Percentiles rank a stretch among this genome's conserved stretches.
Evolutionary conservation across 164 flowering plant species (phyloP).

Genomic region (Tetrastigma voinierianum): DNA sequence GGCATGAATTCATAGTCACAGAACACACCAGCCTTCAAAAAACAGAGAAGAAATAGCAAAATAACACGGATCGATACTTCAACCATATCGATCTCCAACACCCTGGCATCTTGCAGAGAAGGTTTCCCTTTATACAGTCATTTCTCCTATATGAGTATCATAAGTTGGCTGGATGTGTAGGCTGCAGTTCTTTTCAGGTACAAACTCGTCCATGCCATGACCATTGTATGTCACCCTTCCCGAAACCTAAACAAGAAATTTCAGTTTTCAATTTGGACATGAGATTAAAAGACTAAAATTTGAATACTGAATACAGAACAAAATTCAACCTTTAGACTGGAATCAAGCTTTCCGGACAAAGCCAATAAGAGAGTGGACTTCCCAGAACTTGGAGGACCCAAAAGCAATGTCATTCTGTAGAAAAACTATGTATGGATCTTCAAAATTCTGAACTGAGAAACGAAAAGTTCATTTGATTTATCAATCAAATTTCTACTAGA

Average conservation of each 20-base stretch:
- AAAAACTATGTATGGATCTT: not conserved
- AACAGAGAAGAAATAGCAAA: not conserved
- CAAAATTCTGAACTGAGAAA: too few species aligned
- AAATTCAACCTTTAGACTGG: slow-evolving; percentile 36
- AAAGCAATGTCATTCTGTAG: slow-evolving; percentile 37
- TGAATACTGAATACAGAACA: not conserved
- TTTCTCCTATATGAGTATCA: slow-evolving; percentile 55
- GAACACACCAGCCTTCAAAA: too few species aligned
- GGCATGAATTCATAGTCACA: too few species aligned
- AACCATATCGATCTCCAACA: slow-evolving; percentile 52
- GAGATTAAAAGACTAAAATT: not conserved
- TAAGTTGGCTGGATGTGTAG: slow-evolving; percentile 59
- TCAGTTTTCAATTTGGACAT: not conserved
- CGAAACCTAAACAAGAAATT: slow-evolving; percentile 20
- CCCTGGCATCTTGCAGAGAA: slow-evolving; percentile 64
- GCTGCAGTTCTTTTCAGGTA: slow-evolving; percentile 64
- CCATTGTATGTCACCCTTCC: slow-evolving; percentile 64
- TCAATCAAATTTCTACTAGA: too few species aligned
- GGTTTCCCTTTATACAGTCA: slow-evolving; percentile 69
- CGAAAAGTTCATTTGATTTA: too few species aligned
- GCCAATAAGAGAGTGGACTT: slow-evolving; percentile 45
- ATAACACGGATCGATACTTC: slow-evolving; percentile 1
- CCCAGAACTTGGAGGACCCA: slow-evolving; percentile 53
- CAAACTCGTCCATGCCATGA: slow-evolving; percentile 53
- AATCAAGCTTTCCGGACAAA: slow-evolving; percentile 45